Percentiles rank a stretch among this genome's conserved stretches.
These are phyloP conservation scores for Quercus phellos DNA, from an alignment of 331 rosid genomes.

Conservation along the genomic window DNA sequence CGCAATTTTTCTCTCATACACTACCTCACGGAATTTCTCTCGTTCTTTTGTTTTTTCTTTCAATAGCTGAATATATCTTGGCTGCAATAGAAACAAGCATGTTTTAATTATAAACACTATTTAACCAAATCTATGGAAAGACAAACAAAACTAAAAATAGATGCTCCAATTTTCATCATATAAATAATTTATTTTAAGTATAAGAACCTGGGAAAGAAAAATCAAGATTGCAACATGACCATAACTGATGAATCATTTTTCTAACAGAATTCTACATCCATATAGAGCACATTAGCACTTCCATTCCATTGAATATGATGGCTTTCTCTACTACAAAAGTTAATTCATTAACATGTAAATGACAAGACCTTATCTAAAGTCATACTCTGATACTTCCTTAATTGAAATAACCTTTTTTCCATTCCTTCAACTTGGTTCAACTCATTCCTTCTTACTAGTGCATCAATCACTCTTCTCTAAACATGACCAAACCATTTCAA, in stretches of 20 bases:
- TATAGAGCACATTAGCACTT: neutral
- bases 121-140: neutral
- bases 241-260: neutral
- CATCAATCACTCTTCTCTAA: no score
- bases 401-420: no score
- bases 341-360: neutral
- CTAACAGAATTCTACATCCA: neutral
- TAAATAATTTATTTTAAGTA: neutral
- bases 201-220: neutral
- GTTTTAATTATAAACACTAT: conserved; percentile 3
- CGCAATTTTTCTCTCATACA: conserved; percentile 76
- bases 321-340: neutral
- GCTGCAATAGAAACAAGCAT: conserved; percentile 46
- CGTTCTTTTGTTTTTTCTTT: conserved; percentile 64
- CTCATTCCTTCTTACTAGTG: no score
- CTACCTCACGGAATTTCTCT: conserved; percentile 64
- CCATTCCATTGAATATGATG: neutral
- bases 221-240: neutral
- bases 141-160: neutral
- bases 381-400: no score
- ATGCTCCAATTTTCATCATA: neutral
- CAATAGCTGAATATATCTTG: conserved; percentile 61
- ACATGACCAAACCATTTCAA: no score
- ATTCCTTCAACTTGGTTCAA: no score
- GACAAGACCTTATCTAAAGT: neutral